Evolutionary conservation across 768 basidiomycete species (phyloP), one percentile per base, ranked within the genome.

Genomic region (Lactarius hatsudake): DNA sequence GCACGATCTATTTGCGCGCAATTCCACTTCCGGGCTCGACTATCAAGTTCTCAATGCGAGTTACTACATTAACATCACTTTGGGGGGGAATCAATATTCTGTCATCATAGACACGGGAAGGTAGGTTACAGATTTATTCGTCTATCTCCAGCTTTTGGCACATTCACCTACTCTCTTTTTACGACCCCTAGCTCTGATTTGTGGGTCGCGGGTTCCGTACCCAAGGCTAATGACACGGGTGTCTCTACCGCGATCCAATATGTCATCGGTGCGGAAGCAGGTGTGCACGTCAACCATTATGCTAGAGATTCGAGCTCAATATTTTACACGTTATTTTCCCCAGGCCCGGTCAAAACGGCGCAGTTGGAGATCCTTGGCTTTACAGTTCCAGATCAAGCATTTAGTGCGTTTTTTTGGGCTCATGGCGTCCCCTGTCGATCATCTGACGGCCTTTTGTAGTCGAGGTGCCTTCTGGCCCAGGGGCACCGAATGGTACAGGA

Each of bases 101-200:
- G 73, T 82, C 57, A 59, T 78, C 62, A 75, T 83, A 59, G 82
- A 83, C 66, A 81, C 82, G 5, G 82, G 82, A n/a, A 83, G 81
- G 82, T 81, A 59, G 2, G 61, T 63, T 45, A 30, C 51, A n/a
- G 23, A n/a, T 43, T 30, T n/a, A 9, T 43, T 43, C 56, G 1
- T 34, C 8, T 17, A n/a, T 32, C 15, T 12, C 17, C 28, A n/a
- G n/a, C n/a, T n/a, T n/a, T n/a, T n/a, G n/a, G n/a, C n/a, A 30
- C 28, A 30, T 30, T 30, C 30, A 32, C 28, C 6, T 18, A 10
- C 54, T 32, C 3, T 20, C 28, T 55, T 17, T 28, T 6, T 20
- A 23, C 17, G 5, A 36, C 65, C 36, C 23, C 10, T 59, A 90
- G 88, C 66, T 86, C 88, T 20, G 88, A 90, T 73, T 75, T 89